A percentile compares a stretch with the other conserved stretches of the same genome.
Conservation (phyloP, 2,329 filamentous ascomycete genomes). For the Colletotrichum sansevieriae region DNA sequence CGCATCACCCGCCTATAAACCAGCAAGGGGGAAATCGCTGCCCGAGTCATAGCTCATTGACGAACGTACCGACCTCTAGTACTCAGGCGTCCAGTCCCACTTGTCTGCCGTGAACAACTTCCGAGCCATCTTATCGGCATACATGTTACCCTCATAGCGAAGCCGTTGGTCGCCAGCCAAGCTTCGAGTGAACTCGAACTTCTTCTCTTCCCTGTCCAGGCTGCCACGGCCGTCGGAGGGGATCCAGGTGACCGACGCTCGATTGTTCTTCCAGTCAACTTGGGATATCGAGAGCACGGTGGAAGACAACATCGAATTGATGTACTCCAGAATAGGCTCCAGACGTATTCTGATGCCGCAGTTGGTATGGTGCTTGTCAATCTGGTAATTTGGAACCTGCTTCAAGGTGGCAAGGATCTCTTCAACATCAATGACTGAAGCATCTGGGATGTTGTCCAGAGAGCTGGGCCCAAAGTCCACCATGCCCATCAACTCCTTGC, state of each 20-base stretch:
- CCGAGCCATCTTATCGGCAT: conserved; percentile 64
- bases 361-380: conserved; percentile 79
- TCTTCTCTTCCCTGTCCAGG: conserved; percentile 33
- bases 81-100: conserved; percentile 73
- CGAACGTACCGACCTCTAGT: conserved; percentile 5
- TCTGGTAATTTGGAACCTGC: conserved; percentile 79
- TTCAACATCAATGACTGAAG: conserved; percentile 71
- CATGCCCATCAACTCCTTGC: conserved; percentile 71
- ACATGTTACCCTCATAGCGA: conserved; percentile 62
- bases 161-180: conserved; percentile 64
- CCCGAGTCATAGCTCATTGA: not conserved
- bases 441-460: conserved; percentile 58
- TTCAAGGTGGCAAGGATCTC: conserved; percentile 71
- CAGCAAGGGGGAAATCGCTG: too few relatives aligned
- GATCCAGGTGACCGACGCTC: conserved; percentile 57
- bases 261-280: conserved; percentile 61
- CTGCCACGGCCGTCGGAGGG: conserved; percentile 33
- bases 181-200: conserved; percentile 65
- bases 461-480: conserved; percentile 67
- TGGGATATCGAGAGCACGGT: conserved; percentile 58
- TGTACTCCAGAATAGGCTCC: conserved; percentile 74
- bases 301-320: conserved; percentile 69
- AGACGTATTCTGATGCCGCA: conserved; percentile 77
- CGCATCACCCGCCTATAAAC: too few relatives aligned
- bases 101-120: conserved; percentile 67